Evolutionary conservation across 73 alveolate genomes (phyloP), one percentile per base, ranked within the genome.

Genomic region (Effrenium voratum): DNA sequence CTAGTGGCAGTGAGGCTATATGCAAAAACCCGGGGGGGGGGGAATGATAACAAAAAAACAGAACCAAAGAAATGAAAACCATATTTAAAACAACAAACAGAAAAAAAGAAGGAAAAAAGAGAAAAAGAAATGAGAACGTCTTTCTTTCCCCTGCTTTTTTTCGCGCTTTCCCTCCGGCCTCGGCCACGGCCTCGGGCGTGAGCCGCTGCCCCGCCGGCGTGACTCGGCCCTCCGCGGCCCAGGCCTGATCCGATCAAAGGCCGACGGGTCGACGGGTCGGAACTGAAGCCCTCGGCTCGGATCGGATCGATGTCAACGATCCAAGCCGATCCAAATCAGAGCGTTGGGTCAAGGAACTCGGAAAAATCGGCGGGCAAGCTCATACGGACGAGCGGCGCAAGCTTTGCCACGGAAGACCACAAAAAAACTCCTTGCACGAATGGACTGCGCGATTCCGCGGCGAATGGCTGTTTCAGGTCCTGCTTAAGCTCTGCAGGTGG

Each of bases 141-240:
- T n/a, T n/a, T n/a, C n/a, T n/a, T n/a, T n/a, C n/a, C n/a, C n/a
- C n/a, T n/a, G n/a, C n/a, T n/a, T n/a, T n/a, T n/a, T n/a, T n/a
- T 19, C 68, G 66, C 75, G 10, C 77, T 30, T 40, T 36, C 66
- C 19, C 28, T 19, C 66, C 19, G 2, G 77, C 77, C 77, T 66
- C n/a, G 43, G 28, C 77, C 77, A 66, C 77, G 77, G 77, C 77
- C 40, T 66, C 77, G 77, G 77, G 77, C 77, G 77, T 66, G 43
- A 66, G 77, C 77, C 36, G 77, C 77, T 66, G 77, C 36, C 77
- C 77, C n/a, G 77, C 28, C 36, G 77, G 77, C 40, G 77, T 66
- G 77, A 66, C 77, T 16, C 77, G 77, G 77, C 77, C 43, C 77
- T 66, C 77, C 13, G 3, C 40, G n/a, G 77, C 77, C 77, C 77